These are phyloP conservation scores for Abrus precatorius DNA, from an alignment of 306 rosid species.

Conservation along the genomic window DNA sequence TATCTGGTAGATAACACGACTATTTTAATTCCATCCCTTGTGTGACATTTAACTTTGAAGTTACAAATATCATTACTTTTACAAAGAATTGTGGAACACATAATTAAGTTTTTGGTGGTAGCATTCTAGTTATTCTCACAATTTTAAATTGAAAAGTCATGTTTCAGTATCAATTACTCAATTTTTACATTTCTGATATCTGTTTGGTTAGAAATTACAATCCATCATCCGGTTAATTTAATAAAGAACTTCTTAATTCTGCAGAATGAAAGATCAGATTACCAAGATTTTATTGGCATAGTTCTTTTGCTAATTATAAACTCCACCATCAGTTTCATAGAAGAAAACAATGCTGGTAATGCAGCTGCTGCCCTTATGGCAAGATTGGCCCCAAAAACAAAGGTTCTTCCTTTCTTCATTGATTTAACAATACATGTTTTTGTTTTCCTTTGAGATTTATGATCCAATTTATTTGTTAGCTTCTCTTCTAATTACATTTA, in stretches of 20 bases:
- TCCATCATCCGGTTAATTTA: conserved; percentile 6
- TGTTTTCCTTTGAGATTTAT: conserved; percentile 20
- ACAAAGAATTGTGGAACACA: background rate
- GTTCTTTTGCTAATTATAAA: conserved; percentile 66
- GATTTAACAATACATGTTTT: background rate
- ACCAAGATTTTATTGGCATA: conserved; percentile 76
- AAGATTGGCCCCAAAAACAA: conserved; percentile 71
- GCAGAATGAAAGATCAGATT: conserved; percentile 60
- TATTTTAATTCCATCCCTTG: background rate
- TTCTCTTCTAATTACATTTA: background rate
- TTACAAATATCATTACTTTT: background rate
- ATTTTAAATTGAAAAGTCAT: conserved; percentile 15
- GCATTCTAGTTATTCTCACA: background rate
- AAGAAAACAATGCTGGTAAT: conserved; percentile 88
- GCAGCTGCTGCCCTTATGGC: conserved; percentile 77
- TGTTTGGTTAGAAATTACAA: background rate
- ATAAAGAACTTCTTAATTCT: conserved; percentile 33
- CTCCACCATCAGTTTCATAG: conserved; percentile 81
- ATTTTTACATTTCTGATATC: background rate
- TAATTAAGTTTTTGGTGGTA: conserved; percentile 13
- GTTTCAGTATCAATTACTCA: conserved; percentile 30
- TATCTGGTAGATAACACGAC: background rate
- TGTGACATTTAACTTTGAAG: background rate
- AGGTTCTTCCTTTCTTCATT: conserved; percentile 53
- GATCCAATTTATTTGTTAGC: background rate